Percentiles rank a stretch among this genome's conserved stretches.
These are phyloP conservation scores for Thuja plicata DNA, from an alignment of 83 land plant genomes.

Conservation along the genomic window DNA sequence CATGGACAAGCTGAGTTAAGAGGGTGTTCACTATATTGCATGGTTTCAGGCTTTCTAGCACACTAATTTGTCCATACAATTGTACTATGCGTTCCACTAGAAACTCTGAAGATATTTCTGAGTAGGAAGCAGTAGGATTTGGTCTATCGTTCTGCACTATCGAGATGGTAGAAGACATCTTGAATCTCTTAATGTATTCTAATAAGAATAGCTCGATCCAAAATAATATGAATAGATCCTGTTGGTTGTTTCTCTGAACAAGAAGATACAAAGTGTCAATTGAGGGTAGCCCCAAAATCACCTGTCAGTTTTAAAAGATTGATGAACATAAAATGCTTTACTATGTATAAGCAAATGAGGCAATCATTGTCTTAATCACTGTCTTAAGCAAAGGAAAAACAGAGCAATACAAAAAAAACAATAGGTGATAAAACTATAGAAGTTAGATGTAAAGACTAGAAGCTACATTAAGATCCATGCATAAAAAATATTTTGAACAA, in stretches of 20 bases:
- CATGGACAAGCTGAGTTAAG: neutral
- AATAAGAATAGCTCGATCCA: neutral
- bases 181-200: neutral
- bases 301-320: no score
- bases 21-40: neutral
- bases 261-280: no score
- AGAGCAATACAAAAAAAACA: no score
- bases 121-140: neutral
- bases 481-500: no score
- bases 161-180: neutral
- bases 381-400: no score
- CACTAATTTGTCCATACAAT: neutral
- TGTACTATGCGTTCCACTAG: conserved; percentile 5
- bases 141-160: neutral
- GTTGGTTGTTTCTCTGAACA: neutral
- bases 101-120: conserved; percentile 9
- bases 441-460: no score
- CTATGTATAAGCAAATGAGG: no score
- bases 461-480: no score
- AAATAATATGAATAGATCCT: neutral
- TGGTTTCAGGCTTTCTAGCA: neutral
- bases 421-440: no score
- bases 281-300: no score
- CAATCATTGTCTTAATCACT: no score
- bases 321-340: no score